Evolutionary conservation across 139 green algal genomes (phyloP).

Genomic region (Tetraselmis striata): DNA sequence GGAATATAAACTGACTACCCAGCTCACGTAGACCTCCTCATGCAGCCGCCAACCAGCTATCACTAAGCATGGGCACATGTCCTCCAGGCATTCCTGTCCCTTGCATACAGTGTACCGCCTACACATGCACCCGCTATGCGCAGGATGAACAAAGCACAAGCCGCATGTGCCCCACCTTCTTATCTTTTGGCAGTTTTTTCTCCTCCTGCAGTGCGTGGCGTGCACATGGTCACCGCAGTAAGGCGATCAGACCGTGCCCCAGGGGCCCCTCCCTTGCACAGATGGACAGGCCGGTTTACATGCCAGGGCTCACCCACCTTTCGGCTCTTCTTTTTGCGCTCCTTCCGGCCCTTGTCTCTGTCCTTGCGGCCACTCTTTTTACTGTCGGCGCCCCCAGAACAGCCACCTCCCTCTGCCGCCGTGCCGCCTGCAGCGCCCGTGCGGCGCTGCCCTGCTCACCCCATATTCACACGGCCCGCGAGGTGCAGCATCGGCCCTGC

Average conservation of each 20-base stretch:
- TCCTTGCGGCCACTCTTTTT: background rate
- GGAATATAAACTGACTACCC: background rate
- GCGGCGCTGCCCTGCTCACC: too few species aligned
- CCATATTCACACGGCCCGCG: too few species aligned
- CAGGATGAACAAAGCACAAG: background rate
- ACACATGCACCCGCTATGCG: background rate
- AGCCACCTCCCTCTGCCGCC: too few species aligned
- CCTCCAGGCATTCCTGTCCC: background rate
- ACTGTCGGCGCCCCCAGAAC: too few species aligned
- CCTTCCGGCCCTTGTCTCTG: background rate
- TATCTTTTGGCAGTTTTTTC: background rate
- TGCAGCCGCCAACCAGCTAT: background rate
- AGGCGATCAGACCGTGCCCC: background rate
- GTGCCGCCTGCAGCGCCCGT: too few species aligned
- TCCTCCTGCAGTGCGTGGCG: background rate
- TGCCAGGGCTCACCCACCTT: background rate
- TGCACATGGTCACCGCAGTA: background rate
- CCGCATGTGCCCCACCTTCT: background rate
- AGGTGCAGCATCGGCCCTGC: too few species aligned
- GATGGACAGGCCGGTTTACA: too few species aligned
- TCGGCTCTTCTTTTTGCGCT: background rate
- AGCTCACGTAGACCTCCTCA: background rate
- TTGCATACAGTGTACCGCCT: background rate
- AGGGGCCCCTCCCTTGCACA: background rate
- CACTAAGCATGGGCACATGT: background rate